Base-by-base conservation (phyloP, 768 basidiomycete species). In the Strobilomyces dryophilus region DNA sequence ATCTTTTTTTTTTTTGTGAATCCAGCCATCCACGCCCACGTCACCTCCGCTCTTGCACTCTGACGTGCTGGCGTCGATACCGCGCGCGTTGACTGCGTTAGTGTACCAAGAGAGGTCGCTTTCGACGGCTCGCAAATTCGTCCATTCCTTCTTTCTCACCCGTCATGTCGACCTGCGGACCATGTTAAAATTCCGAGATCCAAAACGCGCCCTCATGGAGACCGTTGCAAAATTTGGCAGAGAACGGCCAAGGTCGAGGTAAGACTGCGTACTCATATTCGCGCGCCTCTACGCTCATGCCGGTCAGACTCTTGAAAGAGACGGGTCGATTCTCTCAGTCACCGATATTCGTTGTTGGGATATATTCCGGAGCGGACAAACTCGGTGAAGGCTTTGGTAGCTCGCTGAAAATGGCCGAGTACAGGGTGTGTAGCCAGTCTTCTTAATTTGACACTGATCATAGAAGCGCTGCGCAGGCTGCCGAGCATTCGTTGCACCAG, bases 361-460 rank as follows among this genome's bases (percentile, higher is more conserved):
- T 97, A 54, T 98, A 82, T 68, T 90, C 84, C 21, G 92, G 84
- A 37, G 76, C 72, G 53, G 90, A 82, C 67, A 82, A 97, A 70
- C 81, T 99, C 2, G 92, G 95, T 6, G 95, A 99, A 71, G 94
- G 95, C 14, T 92, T 95, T 64, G 97, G 97, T 48, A 87, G 83
- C 59, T 94, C 91, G 3, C 73, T 98, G 50, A 85, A 82, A 68
- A 98, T 98, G 95, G 93, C 93, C 15, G 93, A 98, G 71, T 95
- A 82, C 72, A 78, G 95, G 52, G 93, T 92, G 70, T 48, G 82
- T 20, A 26, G 37, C 34, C 17, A 49, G n/a, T 21, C 26, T 42
- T 48, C 57, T 20, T 10, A 24, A 15, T 11, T 18, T 10, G 8
- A 32, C 24, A 11, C 8, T 24, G 10, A 26, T 40, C 6, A n/a